Conservation (phyloP, 2,329 filamentous ascomycete genomes). For the Neodidymelliopsis sp. region DNA sequence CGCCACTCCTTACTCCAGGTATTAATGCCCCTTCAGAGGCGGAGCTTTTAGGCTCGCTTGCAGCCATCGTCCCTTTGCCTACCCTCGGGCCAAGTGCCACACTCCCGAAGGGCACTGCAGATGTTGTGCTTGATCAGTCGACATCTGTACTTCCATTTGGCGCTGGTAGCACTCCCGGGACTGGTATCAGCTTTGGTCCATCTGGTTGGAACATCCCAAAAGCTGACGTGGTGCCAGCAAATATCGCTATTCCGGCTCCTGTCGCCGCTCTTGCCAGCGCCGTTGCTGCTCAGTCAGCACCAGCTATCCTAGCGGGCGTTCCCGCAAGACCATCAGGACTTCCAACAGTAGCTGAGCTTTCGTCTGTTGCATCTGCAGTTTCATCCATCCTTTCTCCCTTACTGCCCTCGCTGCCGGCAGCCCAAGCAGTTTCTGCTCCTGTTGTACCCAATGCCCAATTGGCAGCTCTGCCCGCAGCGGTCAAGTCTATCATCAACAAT, state of each 20-base stretch:
- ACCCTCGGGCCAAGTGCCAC: background rate
- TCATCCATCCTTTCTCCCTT: background rate
- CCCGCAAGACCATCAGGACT: background rate
- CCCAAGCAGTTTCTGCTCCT: background rate
- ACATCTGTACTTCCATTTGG: conserved; percentile 3
- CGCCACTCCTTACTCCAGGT: conserved; percentile 9
- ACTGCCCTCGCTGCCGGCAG: background rate
- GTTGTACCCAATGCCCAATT: no score
- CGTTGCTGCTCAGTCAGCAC: background rate
- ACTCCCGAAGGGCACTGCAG: conserved; percentile 9
- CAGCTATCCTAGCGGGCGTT: background rate
- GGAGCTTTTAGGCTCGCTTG: background rate
- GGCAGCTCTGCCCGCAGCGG: no score
- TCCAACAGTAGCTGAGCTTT: no score
- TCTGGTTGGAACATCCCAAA: background rate
- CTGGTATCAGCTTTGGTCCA: conserved; percentile 5
- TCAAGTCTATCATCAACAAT: background rate
- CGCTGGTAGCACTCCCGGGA: conserved; percentile 1
- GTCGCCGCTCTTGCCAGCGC: no score
- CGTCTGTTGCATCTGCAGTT: background rate
- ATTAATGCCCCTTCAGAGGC: conserved; percentile 6
- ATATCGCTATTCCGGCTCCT: no score
- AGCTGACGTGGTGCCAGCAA: background rate
- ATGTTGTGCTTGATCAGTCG: conserved; percentile 7
- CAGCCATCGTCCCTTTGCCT: background rate